Percentiles rank a stretch among this genome's conserved stretches.
Evolutionary conservation across 2,329 filamentous ascomycete genomes (phyloP).

Genomic region (Cryphonectria parasitica): DNA sequence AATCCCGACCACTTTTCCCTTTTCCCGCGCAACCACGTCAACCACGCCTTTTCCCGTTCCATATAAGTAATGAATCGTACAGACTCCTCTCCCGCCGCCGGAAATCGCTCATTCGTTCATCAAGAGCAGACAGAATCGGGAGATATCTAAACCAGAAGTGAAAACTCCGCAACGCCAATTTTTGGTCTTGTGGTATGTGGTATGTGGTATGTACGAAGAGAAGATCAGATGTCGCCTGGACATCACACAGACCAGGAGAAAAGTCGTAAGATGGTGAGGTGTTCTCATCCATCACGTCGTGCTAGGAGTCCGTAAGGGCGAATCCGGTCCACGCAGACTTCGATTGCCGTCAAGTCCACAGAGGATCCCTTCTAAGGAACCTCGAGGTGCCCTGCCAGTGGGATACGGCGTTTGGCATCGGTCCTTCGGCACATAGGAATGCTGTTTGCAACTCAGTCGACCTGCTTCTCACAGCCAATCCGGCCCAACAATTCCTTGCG

Average conservation of each 20-base stretch:
- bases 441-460: constrained; percentile 45
- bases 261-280: not conserved
- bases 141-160: constrained; percentile 20
- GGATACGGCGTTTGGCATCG: not conserved
- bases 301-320: not conserved
- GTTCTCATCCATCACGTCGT: not conserved
- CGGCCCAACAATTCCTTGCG: constrained; percentile 80
- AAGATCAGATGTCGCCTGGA: constrained; percentile 26
- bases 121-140: constrained; percentile 6
- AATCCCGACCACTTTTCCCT: not conserved
- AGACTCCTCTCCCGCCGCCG: constrained; percentile 13
- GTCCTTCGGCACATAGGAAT: not conserved
- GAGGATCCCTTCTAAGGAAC: not conserved
- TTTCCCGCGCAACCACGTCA: not conserved
- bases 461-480: constrained; percentile 82
- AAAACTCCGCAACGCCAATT: constrained; percentile 28
- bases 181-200: constrained; percentile 26
- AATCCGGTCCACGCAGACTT: not conserved
- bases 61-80: not conserved
- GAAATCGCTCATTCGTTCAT: constrained; percentile 8
- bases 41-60: not conserved
- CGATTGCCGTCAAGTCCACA: not conserved
- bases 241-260: constrained; percentile 4
- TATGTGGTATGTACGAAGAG: constrained; percentile 28
- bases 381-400: not conserved